A percentile compares a stretch with the other conserved stretches of the same genome.
These are phyloP conservation scores for Nadsonia starkeyi-henricii DNA, from an alignment of 1,139 yeast genomes.

Conservation along the genomic window DNA sequence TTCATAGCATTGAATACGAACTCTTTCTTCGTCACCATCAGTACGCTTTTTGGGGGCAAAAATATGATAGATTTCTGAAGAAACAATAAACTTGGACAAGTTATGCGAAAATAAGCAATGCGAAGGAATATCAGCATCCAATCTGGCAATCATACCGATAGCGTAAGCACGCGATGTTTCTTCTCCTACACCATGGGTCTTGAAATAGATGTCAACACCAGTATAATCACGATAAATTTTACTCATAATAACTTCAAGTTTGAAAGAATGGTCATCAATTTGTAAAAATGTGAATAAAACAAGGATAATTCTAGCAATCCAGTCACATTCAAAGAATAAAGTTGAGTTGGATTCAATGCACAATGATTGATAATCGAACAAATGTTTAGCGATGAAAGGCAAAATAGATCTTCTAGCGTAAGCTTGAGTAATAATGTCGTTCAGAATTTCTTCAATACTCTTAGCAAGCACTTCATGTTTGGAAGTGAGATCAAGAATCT, in stretches of 20 bases:
- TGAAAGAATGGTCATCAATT: constrained; percentile 41
- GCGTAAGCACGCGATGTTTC: constrained; percentile 25
- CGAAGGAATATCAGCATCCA: constrained; percentile 28
- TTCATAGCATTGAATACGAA: constrained; percentile 44
- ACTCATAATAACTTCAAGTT: constrained; percentile 45
- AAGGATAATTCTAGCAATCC: constrained; percentile 45
- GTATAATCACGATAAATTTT: constrained; percentile 31
- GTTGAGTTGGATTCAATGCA: neutral
- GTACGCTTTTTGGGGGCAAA: constrained; percentile 38
- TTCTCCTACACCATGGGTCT: constrained; percentile 50
- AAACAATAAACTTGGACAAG: constrained; percentile 32
- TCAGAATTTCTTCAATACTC: constrained; percentile 15
- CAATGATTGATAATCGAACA: constrained; percentile 29
- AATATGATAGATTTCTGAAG: constrained; percentile 31
- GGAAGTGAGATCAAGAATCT: constrained; percentile 18
- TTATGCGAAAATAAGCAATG: constrained; percentile 29
- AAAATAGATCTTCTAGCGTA: constrained; percentile 55
- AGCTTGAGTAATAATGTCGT: constrained; percentile 27
- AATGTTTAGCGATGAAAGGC: constrained; percentile 38
- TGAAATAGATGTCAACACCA: constrained; percentile 30
- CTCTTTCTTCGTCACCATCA: constrained; percentile 58
- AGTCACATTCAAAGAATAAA: constrained; percentile 26
- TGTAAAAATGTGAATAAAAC: constrained; percentile 37
- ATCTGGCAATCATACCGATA: constrained; percentile 27
- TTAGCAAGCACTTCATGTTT: constrained; percentile 11